These are phyloP conservation scores for Fusarium sacchari DNA, from an alignment of 2,329 filamentous ascomycete species.

Conservation along the genomic window DNA sequence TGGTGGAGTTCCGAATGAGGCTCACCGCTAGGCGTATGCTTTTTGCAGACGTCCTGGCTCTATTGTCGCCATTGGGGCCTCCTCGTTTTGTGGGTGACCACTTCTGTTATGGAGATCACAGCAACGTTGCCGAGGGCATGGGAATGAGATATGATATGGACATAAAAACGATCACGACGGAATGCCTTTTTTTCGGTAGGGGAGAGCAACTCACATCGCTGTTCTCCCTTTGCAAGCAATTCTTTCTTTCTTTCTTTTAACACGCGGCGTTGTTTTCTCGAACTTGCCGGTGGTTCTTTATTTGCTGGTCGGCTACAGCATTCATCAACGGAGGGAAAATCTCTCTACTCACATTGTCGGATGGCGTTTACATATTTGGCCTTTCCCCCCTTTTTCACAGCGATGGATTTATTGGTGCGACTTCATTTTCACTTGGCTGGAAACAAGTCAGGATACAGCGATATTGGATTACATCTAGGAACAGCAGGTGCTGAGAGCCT, in stretches of 20 bases:
- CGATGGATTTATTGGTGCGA: slow-evolving; percentile 33
- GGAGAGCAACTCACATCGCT: neutral
- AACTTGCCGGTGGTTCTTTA: slow-evolving; percentile 1
- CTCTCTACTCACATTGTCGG: slow-evolving; percentile 23
- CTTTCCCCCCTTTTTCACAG: slow-evolving; percentile 38
- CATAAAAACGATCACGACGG: slow-evolving; percentile 29
- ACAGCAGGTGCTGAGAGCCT: slow-evolving; percentile 42
- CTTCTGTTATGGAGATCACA: slow-evolving; percentile 31
- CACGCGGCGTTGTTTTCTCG: slow-evolving; percentile 13
- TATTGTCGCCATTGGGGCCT: slow-evolving; percentile 1
- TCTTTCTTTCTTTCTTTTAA: slow-evolving; percentile 13
- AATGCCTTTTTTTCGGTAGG: slow-evolving; percentile 16
- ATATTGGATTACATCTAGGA: slow-evolving; percentile 39
- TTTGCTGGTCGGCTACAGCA: slow-evolving; percentile 9
- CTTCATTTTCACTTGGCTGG: slow-evolving; percentile 28
- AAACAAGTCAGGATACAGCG: slow-evolving; percentile 26
- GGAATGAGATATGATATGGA: slow-evolving; percentile 43
- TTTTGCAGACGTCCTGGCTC: slow-evolving; percentile 10
- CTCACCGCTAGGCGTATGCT: slow-evolving; percentile 18
- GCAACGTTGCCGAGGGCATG: slow-evolving; percentile 48
- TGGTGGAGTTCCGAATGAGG: slow-evolving; percentile 49
- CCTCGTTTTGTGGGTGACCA: slow-evolving; percentile 4
- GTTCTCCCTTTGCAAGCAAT: neutral
- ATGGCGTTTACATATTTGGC: slow-evolving; percentile 12
- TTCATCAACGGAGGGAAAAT: slow-evolving; percentile 20